A percentile compares a stretch with the other conserved stretches of the same genome.
Conservation (phyloP, 441 rosid species). For the Croton setiger region DNA sequence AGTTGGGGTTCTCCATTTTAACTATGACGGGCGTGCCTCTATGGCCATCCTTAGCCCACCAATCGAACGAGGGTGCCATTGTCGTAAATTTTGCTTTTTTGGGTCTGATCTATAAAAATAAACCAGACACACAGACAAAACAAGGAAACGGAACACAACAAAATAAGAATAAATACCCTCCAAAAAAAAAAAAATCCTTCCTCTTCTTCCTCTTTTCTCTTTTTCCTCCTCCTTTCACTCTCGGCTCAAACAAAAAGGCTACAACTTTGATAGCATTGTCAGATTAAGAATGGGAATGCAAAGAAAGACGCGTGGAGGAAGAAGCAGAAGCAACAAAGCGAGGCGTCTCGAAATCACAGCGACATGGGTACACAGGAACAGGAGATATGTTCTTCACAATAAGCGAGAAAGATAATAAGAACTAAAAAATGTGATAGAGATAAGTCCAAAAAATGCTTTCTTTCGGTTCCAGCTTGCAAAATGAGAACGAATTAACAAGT, state of each 20-base stretch:
- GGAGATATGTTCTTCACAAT: constrained; percentile 4
- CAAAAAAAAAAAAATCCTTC: not conserved
- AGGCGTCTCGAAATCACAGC: constrained; percentile 26
- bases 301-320: constrained; percentile 12
- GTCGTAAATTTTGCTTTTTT: not conserved
- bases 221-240: not conserved
- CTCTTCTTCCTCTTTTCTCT: too few relatives aligned
- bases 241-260: constrained; percentile 13
- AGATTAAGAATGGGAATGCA: not conserved
- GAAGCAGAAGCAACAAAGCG: constrained; percentile 15
- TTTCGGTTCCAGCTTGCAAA: constrained; percentile 49
- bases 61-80: constrained; percentile 75
- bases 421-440: constrained; percentile 3
- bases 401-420: not conserved
- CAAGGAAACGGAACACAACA: constrained; percentile 2
- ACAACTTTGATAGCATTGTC: constrained; percentile 42
- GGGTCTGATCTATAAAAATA: constrained; percentile 12
- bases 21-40: constrained; percentile 92
- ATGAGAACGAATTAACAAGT: not conserved
- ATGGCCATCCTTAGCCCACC: constrained; percentile 75
- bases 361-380: constrained; percentile 13
- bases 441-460: constrained; percentile 20
- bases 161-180: not conserved
- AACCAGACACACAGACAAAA: constrained; percentile 2
- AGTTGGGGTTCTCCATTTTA: constrained; percentile 95